These are phyloP conservation scores for Dalbergia oliveri DNA, from an alignment of 306 rosid genomes.

Conservation along the genomic window DNA sequence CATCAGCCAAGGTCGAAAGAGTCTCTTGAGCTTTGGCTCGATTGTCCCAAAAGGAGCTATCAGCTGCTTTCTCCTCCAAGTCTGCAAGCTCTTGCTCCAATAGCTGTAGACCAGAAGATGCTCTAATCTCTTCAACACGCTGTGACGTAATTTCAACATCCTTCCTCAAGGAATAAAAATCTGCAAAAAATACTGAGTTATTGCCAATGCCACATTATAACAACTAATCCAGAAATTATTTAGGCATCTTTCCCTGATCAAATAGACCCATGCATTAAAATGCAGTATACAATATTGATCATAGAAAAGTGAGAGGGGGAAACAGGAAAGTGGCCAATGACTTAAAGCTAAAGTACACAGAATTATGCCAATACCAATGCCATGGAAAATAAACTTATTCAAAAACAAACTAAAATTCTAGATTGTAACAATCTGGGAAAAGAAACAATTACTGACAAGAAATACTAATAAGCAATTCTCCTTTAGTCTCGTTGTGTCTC, in stretches of 20 bases:
- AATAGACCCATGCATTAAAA: not conserved
- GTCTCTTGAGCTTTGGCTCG: conserved; percentile 82
- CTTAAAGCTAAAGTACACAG: conserved; percentile 17
- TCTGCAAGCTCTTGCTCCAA: conserved; percentile 70
- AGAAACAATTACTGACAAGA: not conserved
- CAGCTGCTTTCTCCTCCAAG: conserved; percentile 82
- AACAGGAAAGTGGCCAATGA: conserved; percentile 15
- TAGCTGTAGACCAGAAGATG: conserved; percentile 68
- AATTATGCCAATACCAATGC: not conserved
- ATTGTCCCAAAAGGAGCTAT: conserved; percentile 82
- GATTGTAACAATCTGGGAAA: conserved; percentile 13
- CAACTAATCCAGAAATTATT: conserved; percentile 34
- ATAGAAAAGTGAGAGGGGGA: not conserved
- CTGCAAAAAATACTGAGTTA: conserved; percentile 55
- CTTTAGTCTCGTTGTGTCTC: not conserved
- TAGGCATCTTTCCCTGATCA: conserved; percentile 22
- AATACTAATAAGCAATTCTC: not conserved
- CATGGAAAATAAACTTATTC: not conserved
- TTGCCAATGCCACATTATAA: not conserved
- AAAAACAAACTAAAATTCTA: conserved; percentile 26
- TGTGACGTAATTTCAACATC: conserved; percentile 72
- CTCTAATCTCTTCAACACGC: conserved; percentile 82
- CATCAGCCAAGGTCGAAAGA: conserved; percentile 76
- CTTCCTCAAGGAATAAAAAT: conserved; percentile 81
- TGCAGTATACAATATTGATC: conserved; percentile 20